Evolutionary conservation across 192 early-diverging fungal genomes (phyloP), one percentile per base, ranked within the genome.

Genomic region (Umbelopsis sp.): DNA sequence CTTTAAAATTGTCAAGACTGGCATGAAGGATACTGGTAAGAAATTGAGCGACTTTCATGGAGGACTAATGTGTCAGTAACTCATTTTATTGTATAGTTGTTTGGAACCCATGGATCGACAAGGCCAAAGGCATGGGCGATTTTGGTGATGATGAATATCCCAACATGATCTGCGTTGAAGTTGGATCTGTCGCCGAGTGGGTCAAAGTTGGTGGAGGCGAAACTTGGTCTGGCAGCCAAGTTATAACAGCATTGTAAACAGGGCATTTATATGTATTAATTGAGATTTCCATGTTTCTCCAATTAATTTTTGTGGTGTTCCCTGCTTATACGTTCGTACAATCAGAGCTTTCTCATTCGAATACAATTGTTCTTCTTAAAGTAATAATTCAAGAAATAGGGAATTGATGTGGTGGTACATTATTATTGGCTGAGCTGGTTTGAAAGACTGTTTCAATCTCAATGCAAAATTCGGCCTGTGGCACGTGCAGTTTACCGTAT

Each of bases 81-180:
- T 46, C 20, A 72, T 68, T 52, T 18, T 73, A 37, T 46, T 55
- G 27, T 30, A 69, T 78, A 72, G 93, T 97, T 45, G 90, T 97
- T 33, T 99, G 97, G 97, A 99, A 99, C 71, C 95, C 95, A 8
- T 99, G 97, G 97, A 84, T 84, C 16, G 93, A 93, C 44, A 96
- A 94, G 81, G 91, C 97, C 12, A 77, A 84, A 46, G 89, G 80
- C n/a, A 92, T 99, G 91, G 86, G 83, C 12, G 97, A 99, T 78
- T 94, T 97, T 82, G 94, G 80, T 20, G 86, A 97, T 78, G 89
- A 89, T 27, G 95, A 95, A 72, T 97, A 91, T 74, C 81, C 87
- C 68, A 71, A 90, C 21, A 95, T 96, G 93, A 81, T 98, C 49
- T 98, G 97, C 70, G 91, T 97, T 12, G 97, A 98, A 81, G 88